Base-by-base conservation (phyloP, 176 grass and related monocot genomes). In the Aegilops longissima region DNA sequence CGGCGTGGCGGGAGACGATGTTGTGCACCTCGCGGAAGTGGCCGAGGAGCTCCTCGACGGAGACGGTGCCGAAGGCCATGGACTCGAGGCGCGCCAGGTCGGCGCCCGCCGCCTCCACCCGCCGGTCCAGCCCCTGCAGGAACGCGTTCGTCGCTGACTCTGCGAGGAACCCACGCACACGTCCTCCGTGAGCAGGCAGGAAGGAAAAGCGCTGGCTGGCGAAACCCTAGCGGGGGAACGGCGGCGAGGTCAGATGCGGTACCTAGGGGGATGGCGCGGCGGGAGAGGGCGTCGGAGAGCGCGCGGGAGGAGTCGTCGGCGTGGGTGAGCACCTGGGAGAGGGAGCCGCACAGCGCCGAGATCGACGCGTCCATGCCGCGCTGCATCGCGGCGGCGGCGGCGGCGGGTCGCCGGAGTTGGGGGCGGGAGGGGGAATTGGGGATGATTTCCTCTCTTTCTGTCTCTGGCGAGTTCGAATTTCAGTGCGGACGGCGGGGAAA, bases 1-100 rank as follows among this genome's bases (percentile, higher is more conserved):
- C 72, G 31, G 94, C 89, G 80, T 92, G 92, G 56, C 90, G 91
- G 18, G 66, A 88, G 79, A 87, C 77, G 73, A 90, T 80, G 80
- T 82, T 84, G 82, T 87, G 86, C 20, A 86, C 70, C 91, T 93
- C 91, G 38, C 88, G 82, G 80, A 86, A 98, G 84, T 98, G 93
- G 77, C 96, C 96, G 52, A 98, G 96, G 79, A 98, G 92, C 91
- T 98, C 96, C 87, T 89, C 88, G 83, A 95, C 90, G 70, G 93
- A 95, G 78, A 98, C 86, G 24, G 96, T 90, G 76, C 86, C 93
- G 76, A 92, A 81, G 30, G 86, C 84, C 93, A 95, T 88, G 78
- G 93, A 91, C 73, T 98, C 91, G 86, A 98, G 91, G 67, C 52
- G 88, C 64, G 82, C 66, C 35, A 95, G 84, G 52, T 98, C 96